Conservation (phyloP, 23 red algal genomes). For the Gracilaria caudata region DNA sequence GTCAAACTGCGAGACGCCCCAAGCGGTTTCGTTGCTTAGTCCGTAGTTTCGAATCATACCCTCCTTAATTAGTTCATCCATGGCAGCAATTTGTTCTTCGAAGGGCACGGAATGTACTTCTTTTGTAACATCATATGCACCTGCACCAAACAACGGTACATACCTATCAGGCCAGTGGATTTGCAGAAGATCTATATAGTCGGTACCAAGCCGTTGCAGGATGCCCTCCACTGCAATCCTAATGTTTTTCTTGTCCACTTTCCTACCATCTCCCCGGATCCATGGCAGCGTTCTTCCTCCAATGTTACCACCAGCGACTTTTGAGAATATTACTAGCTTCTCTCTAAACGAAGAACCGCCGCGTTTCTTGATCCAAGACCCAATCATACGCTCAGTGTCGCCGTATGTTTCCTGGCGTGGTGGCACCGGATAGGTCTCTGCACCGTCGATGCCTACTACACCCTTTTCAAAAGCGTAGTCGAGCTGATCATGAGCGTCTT, state of each 20-base stretch:
- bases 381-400: slow-evolving; percentile 79
- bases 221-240: slow-evolving; percentile 67
- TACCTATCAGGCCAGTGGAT: slow-evolving; percentile 98
- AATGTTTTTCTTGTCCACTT: slow-evolving; percentile 57
- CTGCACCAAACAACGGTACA: slow-evolving; percentile 86
- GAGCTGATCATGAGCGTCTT: slow-evolving; percentile 80
- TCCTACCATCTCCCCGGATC: slow-evolving; percentile 41
- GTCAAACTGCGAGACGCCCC: slow-evolving; percentile 65
- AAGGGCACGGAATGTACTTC: slow-evolving; percentile 61
- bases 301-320: slow-evolving; percentile 64
- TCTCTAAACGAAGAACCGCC: slow-evolving; percentile 64
- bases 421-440: slow-evolving; percentile 95
- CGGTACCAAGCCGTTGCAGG: slow-evolving; percentile 70
- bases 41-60: slow-evolving; percentile 85
- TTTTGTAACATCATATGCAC: slow-evolving; percentile 66
- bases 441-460: slow-evolving; percentile 85
- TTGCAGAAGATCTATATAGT: slow-evolving; percentile 94
- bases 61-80: slow-evolving; percentile 72
- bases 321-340: slow-evolving; percentile 79
- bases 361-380: slow-evolving; percentile 75
- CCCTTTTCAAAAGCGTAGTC: slow-evolving; percentile 81
- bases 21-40: slow-evolving; percentile 93
- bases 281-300: slow-evolving; percentile 12
- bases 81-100: slow-evolving; percentile 68
- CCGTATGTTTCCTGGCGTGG: slow-evolving; percentile 56